Conservation (phyloP, 768 basidiomycete species). For the Naganishia kalamii region DNA sequence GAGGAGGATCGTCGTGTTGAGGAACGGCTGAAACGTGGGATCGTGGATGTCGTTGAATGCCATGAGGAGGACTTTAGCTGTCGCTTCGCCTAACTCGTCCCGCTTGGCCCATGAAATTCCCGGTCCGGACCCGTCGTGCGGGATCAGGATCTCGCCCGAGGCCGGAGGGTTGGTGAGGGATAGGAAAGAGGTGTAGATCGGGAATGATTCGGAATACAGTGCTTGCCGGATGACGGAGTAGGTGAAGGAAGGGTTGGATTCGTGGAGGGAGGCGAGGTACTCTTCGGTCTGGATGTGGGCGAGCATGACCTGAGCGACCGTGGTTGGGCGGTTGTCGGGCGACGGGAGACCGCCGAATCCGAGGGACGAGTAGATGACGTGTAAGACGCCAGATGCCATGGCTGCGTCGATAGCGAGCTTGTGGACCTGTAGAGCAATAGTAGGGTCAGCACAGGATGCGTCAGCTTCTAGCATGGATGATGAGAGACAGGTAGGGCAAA, state of each 20-base stretch:
- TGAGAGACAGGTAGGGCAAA: neutral
- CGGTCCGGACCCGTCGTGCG: constrained; percentile 14
- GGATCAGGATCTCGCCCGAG: constrained; percentile 3
- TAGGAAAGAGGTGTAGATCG: constrained; percentile 15
- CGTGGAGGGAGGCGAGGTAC: neutral
- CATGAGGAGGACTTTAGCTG: constrained; percentile 10
- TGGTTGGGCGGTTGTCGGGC: neutral
- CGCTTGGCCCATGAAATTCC: constrained; percentile 26
- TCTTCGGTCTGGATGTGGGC: constrained; percentile 23
- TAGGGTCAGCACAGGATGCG: neutral
- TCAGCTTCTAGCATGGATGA: neutral
- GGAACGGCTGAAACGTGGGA: neutral
- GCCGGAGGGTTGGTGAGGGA: neutral
- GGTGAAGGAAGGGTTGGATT: neutral
- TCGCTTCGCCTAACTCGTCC: constrained; percentile 25
- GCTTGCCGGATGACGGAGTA: constrained; percentile 22
- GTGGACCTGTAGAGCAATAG: constrained; percentile 13
- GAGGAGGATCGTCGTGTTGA: constrained; percentile 14
- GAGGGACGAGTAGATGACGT: constrained; percentile 28
- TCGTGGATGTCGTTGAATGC: neutral
- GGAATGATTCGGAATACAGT: constrained; percentile 18
- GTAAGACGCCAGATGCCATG: constrained; percentile 14
- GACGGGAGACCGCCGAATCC: constrained; percentile 19
- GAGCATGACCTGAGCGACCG: constrained; percentile 16
- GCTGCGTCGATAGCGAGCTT: constrained; percentile 27